Evolutionary conservation across 768 basidiomycete species (phyloP), one percentile per base, ranked within the genome.

Genomic region (Termitomyces sp.): DNA sequence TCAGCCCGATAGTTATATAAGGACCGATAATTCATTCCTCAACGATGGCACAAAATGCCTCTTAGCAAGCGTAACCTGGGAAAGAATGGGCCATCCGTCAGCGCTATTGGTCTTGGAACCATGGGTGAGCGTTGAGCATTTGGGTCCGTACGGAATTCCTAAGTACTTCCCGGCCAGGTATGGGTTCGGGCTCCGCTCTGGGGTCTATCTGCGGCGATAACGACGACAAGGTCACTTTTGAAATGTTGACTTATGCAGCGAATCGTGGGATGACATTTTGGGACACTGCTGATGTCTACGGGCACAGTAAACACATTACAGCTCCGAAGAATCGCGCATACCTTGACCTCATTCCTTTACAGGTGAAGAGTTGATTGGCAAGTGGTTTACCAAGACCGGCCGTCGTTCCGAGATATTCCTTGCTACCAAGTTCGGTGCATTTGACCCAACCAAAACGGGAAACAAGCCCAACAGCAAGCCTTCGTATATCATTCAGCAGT

Each of bases 351-450:
- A 18, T 38, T 57, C 16, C 3, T 51, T 5, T 20, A n/a, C 42
- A 67, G 66, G 61, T 11, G 64, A 65, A 56, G 51, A 40, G 39
- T 8, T 58, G 15, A 40, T 55, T 48, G 60, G 58, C 18, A 32
- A 20, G 16, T 56, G 83, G 83, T 82, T 86, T 69, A 76, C 79
- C 62, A 72, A 74, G 12, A 82, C 80, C 11, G 84, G 83, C 11
- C 82, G 81, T 56, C 74, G 83, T 32, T 64, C 73, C 20, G 74
- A 83, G 38, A 84, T 87, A 33, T 89, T 88, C 72, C 76, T 89
- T 20, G 85, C 86, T 2, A 87, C 86, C 20, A 89, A 89, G 62
- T 73, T 69, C 11, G 50, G 51, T 7, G 50, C 39, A 39, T 12
- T 44, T 38, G 69, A 63, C 20, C 33, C 35, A 16, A 51, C 54